Percentiles rank a stretch among this genome's conserved stretches.
phyloP scores from a whole-genome alignment of 257 asterid genomes.

The Solanum raphanifolium region DNA sequence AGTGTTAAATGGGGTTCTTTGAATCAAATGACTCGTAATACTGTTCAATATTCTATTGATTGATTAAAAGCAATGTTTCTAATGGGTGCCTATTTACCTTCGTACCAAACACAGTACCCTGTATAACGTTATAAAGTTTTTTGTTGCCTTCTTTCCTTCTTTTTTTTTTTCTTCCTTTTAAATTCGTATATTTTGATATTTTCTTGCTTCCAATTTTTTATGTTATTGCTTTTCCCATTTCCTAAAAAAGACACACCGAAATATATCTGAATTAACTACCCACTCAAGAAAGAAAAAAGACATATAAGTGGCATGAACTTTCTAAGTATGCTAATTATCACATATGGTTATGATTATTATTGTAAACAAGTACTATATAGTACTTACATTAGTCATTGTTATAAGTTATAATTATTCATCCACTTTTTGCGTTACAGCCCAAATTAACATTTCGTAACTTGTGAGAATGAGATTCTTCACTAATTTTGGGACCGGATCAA shows the following conservation, averaged over 20 bases:
- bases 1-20: neutral
- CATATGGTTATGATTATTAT: neutral
- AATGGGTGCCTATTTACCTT: neutral
- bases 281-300: neutral
- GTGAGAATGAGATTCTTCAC: neutral
- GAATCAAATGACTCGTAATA: neutral
- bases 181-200: neutral
- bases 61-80: neutral
- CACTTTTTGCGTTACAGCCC: neutral
- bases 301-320: neutral
- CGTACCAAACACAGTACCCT: neutral
- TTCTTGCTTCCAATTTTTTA: neutral
- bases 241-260: neutral
- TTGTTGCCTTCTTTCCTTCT: neutral
- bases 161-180: neutral
- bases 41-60: neutral
- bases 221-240: neutral
- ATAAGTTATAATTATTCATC: neutral
- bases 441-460: neutral
- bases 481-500: neutral
- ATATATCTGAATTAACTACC: neutral
- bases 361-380: neutral
- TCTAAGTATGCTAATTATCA: neutral
- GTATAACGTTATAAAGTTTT: neutral
- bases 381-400: neutral